Evolutionary conservation across 768 basidiomycete genomes (phyloP).

Genomic region (Mycena polygramma): DNA sequence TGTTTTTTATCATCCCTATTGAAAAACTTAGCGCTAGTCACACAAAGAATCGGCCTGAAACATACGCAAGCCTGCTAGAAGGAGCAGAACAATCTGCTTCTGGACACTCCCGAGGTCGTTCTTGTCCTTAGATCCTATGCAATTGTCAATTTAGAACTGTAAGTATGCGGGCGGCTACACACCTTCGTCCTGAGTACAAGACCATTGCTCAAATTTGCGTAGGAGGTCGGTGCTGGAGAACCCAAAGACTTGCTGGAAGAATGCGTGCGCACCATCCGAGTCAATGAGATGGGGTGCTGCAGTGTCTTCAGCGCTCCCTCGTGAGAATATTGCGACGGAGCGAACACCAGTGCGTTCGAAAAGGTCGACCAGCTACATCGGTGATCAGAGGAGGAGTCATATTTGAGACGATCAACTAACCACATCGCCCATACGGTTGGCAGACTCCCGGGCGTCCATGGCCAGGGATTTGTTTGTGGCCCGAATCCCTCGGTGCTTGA

Average conservation of each 20-base stretch:
- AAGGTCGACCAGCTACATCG: not conserved
- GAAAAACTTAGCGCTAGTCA: not conserved
- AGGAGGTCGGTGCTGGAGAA: not conserved
- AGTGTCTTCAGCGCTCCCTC: not conserved
- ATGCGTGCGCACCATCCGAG: not conserved
- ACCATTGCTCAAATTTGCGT: not conserved
- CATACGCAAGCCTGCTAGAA: not conserved
- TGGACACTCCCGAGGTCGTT: not conserved
- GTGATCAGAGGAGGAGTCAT: not conserved
- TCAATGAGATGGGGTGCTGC: not conserved
- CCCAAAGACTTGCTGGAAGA: slow-evolving; percentile 1
- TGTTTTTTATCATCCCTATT: not conserved
- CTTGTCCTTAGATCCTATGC: not conserved
- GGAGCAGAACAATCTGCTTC: not conserved
- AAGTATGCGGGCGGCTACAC: not conserved
- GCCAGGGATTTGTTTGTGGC: not conserved
- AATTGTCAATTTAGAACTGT: not conserved
- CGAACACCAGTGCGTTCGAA: not conserved
- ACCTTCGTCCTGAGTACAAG: not conserved
- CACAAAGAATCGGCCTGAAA: not conserved
- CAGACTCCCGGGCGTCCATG: not conserved
- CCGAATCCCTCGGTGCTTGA: not conserved
- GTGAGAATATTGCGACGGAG: not conserved
- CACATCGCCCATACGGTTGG: not conserved
- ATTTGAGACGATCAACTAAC: not conserved